Evolutionary conservation across 140 eudicot genomes (phyloP).

Genomic region (Oenanthe javanica): DNA sequence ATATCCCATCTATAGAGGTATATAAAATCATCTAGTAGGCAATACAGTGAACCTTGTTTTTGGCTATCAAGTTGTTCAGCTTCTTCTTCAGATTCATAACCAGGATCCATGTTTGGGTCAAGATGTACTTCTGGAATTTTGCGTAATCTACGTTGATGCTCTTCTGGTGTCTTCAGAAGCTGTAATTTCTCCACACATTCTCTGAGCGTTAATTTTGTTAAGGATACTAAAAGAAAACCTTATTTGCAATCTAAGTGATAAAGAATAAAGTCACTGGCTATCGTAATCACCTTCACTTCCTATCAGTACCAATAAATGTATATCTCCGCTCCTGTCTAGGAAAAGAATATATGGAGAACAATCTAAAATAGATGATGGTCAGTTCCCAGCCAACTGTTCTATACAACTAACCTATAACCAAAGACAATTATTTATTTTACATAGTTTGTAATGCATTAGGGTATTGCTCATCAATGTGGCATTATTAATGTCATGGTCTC

Average conservation of each 20-base stretch:
- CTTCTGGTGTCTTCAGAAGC: constrained; percentile 81
- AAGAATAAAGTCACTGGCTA: neutral
- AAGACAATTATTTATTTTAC: neutral
- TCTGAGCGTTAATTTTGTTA: constrained; percentile 69
- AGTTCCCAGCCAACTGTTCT: neutral
- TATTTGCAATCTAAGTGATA: neutral
- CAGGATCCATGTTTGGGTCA: constrained; percentile 90
- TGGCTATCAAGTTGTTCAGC: constrained; percentile 34
- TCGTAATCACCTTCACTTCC: neutral
- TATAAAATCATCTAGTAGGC: constrained; percentile 6
- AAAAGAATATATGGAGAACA: neutral
- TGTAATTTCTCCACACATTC: constrained; percentile 63
- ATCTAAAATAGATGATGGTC: neutral
- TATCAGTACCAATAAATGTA: neutral
- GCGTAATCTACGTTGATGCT: constrained; percentile 55
- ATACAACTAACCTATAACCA: neutral
- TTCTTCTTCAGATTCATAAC: constrained; percentile 72
- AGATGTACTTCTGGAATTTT: constrained; percentile 65
- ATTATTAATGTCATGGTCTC: neutral
- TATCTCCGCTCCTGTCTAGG: neutral
- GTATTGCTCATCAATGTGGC: neutral
- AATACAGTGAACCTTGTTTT: constrained; percentile 49
- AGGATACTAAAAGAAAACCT: constrained; percentile 22
- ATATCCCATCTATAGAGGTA: neutral
- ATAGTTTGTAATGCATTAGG: neutral